phyloP scores from a whole-genome alignment of 352 stramenopile genomes.

The Blastocystis sp. region DNA sequence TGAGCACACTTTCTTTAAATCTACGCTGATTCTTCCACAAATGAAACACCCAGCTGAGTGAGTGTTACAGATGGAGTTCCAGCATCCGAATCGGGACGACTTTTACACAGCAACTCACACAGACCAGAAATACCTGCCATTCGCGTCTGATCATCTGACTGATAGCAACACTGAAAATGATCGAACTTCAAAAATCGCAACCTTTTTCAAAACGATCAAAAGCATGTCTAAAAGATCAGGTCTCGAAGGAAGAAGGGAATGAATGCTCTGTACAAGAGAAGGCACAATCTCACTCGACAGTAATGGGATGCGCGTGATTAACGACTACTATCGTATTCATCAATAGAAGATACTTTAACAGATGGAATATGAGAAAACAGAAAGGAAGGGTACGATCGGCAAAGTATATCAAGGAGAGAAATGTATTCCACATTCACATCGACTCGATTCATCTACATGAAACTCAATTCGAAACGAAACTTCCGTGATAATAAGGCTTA shows the following conservation, averaged over 20 bases:
- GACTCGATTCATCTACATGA: not conserved
- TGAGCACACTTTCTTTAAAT: not conserved
- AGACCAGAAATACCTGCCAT: not conserved
- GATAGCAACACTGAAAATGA: not conserved
- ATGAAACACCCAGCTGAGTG: not conserved
- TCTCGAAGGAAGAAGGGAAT: not conserved
- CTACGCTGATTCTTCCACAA: not conserved
- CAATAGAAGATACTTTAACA: not conserved
- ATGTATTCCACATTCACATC: not conserved
- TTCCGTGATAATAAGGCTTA: not conserved
- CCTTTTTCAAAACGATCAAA: slow-evolving; percentile 36
- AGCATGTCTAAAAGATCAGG: slow-evolving; percentile 19
- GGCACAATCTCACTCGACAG: not conserved
- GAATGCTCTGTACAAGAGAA: not conserved
- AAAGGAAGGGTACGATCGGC: slow-evolving; percentile 24
- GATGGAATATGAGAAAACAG: not conserved
- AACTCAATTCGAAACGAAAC: not conserved
- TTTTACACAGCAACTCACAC: slow-evolving; percentile 18
- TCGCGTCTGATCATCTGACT: slow-evolving; percentile 6
- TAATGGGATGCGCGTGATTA: slow-evolving; percentile 21
- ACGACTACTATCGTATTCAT: not conserved
- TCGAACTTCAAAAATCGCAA: not conserved
- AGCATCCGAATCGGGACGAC: not conserved
- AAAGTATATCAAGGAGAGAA: not conserved
- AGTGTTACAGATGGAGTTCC: not conserved